phyloP scores from a whole-genome alignment of 2,329 filamentous ascomycete genomes.

The Fusarium sp. region DNA sequence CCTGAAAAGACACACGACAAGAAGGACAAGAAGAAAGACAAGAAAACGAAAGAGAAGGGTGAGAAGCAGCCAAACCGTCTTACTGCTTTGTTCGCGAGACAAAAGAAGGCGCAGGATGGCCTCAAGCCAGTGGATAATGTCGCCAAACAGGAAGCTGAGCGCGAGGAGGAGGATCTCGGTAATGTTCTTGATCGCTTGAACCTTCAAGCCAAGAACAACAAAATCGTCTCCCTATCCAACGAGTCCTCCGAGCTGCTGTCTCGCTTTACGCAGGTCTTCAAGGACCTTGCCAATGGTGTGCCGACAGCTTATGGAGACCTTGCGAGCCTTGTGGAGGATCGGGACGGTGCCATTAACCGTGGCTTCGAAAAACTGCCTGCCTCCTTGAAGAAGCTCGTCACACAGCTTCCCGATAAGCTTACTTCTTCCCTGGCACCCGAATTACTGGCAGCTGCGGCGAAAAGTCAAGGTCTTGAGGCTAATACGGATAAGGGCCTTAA shows the following conservation, averaged over 20 bases:
- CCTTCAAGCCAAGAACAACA: constrained; percentile 84
- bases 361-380: constrained; percentile 76
- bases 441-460: constrained; percentile 80
- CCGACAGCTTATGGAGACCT: constrained; percentile 95
- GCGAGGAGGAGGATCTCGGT: constrained; percentile 77
- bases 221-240: constrained; percentile 83
- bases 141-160: constrained; percentile 56
- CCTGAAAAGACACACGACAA: constrained; percentile 49
- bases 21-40: constrained; percentile 44
- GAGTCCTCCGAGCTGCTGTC: constrained; percentile 85
- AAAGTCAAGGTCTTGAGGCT: constrained; percentile 74
- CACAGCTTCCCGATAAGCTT: constrained; percentile 83
- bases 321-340: constrained; percentile 69
- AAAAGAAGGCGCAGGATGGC: constrained; percentile 55
- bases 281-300: constrained; percentile 90
- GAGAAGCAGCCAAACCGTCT: constrained; percentile 52
- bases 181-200: constrained; percentile 86
- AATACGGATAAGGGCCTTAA: constrained; percentile 68
- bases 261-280: constrained; percentile 89
- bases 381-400: constrained; percentile 87
- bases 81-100: constrained; percentile 51
- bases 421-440: constrained; percentile 82
- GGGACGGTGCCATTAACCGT: constrained; percentile 68
- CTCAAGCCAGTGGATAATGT: constrained; percentile 53
- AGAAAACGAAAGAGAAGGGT: constrained; percentile 50